Base-by-base conservation (phyloP, 345 rosid species). In the Hypericum perforatum region DNA sequence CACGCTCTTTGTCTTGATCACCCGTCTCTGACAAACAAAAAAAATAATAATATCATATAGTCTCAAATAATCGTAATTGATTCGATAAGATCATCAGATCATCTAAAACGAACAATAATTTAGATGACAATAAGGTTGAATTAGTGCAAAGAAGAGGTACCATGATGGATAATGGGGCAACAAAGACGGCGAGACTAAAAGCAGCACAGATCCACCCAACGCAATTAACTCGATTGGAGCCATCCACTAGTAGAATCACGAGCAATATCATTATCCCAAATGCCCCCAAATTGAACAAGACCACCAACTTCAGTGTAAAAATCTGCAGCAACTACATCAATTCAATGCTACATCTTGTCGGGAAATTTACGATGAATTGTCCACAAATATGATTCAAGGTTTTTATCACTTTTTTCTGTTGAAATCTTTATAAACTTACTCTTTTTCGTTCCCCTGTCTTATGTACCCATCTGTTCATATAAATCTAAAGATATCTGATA, bases 121-220 rank as follows among this genome's bases (percentile, higher is more conserved):
- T n/a, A n/a, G n/a, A n/a, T n/a, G n/a, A n/a, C n/a, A n/a, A n/a
- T 11, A 12, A 12, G 47, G 16, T 0, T 3, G 49, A 45, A 45
- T n/a, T 16, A 45, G n/a, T 7, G 49, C 16, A 9, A 45, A 13
- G 36, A 22, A 7, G 16, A 43, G 0, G 6, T 62, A 63, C 63
- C 63, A 64, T 39, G 8, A 64, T 52, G 36, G 58, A 51, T 39
- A 57, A 52, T 10, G 68, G 68, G 3, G 68, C 41, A 22, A 49
- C 63, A 8, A 58, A 64, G 0, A 57, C 68, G 4, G 63, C 62
- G 11, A 64, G 14, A 38, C 37, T 52, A 53, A 64, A 64, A 32
- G 41, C 59, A 8, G 68, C 68, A 29, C 68, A 58, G 9, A 64
- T 58, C 63, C 58, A 57, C 4, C 68, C 68, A 40, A 58, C 46